Evolutionary conservation across 768 basidiomycete species (phyloP).

Genomic region (Leccinum olivaceopallidum): DNA sequence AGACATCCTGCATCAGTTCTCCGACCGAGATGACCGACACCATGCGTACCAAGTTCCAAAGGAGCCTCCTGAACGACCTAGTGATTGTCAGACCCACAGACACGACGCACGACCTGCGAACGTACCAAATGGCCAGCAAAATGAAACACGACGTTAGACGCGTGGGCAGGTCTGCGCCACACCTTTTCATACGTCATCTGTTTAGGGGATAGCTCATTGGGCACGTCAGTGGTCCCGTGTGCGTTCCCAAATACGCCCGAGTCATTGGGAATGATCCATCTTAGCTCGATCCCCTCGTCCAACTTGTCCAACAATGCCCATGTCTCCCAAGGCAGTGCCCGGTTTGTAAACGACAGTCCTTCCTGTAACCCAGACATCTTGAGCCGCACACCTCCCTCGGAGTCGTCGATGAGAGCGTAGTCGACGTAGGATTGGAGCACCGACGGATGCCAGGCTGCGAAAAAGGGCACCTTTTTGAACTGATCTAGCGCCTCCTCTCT

Average conservation of each 20-base stretch:
- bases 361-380: conserved; percentile 72
- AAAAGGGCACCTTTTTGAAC: conserved; percentile 63
- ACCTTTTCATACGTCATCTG: conserved; percentile 21
- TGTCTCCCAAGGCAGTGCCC: conserved; percentile 19
- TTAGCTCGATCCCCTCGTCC: conserved; percentile 27
- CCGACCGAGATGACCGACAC: neutral
- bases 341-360: conserved; percentile 58
- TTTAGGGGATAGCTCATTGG: conserved; percentile 16
- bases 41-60: conserved; percentile 28
- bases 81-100: neutral
- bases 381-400: conserved; percentile 46
- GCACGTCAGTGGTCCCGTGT: neutral
- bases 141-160: conserved; percentile 31
- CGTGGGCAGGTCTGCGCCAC: conserved; percentile 32
- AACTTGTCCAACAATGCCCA: conserved; percentile 31
- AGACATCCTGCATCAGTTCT: neutral
- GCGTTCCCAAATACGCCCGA: conserved; percentile 12
- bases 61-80: conserved; percentile 34
- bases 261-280: conserved; percentile 30
- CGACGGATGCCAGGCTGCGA: conserved; percentile 65
- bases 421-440: conserved; percentile 62
- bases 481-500: conserved; percentile 60
- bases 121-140: conserved; percentile 32
- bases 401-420: conserved; percentile 44
- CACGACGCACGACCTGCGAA: neutral